Evolutionary conservation across 2,329 filamentous ascomycete species (phyloP), one percentile per base, ranked within the genome.

Genomic region (Plenodomus biglobosus): DNA sequence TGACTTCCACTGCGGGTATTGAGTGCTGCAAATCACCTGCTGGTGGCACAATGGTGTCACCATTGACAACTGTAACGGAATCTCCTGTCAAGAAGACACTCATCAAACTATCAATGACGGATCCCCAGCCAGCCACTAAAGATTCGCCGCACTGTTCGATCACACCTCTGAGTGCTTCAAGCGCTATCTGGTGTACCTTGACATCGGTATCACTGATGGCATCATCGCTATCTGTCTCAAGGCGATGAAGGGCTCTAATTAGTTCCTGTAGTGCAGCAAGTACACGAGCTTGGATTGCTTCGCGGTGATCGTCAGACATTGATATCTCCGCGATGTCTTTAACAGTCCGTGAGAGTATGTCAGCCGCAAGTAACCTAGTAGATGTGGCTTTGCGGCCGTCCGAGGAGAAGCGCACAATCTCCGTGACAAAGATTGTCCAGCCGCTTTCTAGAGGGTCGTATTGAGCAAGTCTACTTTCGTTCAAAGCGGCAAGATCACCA

Each of bases 131-230:
- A 56, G 84, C 85, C 13, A 87, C 78, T 5, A 97, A 80, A 0
- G 84, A 85, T 65, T 99, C 92, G 8, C 92, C 94, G 59, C 87
- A 92, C 53, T 91, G 87, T 64, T 97, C 92, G 1, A 99, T 79
- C 17, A 96, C 83, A 46, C 80, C 85, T 68, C 90, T 91, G 6
- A 96, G 76, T 0, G 88, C 86, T 55, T 95, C 90, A 1, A 96
- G 79, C 19, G 89, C 79, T 44, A 88, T 84, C 54, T 86, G 86
- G 66, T 96, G 90, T 15, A 95, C 88, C 46, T 94, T 87, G 16
- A 90, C 75, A 56, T 94, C 87, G 0, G 84, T 84, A 0, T 83
- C 74, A 44, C 84, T 82, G 10, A 78, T 80, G 2, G 81, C 76
- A 0, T 86, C 80, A 1, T 79, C 74, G 2, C 80, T 76, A 22